phyloP scores from a whole-genome alignment of 768 basidiomycete species.

The Brasilioporus rufonigricans region DNA sequence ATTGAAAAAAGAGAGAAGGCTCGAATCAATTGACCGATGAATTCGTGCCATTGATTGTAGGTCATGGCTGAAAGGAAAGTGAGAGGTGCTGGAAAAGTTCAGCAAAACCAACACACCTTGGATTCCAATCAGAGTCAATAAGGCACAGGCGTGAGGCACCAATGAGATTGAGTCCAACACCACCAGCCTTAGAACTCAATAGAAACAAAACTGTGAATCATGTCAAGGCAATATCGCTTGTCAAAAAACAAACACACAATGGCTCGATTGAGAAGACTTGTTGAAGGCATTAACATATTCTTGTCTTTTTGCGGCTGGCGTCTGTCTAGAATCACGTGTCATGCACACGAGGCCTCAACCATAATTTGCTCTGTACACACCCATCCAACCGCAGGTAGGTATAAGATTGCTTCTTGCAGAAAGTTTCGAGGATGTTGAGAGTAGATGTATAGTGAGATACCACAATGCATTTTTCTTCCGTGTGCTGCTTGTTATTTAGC shows the following conservation, averaged over 20 bases:
- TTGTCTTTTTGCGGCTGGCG: slow-evolving; percentile 73
- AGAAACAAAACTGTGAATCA: slow-evolving; percentile 73
- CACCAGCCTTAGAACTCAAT: slow-evolving; percentile 92
- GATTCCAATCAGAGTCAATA: slow-evolving; percentile 94
- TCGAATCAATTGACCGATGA: slow-evolving; percentile 58
- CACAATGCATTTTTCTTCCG: slow-evolving; percentile 92
- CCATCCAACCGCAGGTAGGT: slow-evolving; percentile 87
- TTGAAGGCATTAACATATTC: slow-evolving; percentile 91
- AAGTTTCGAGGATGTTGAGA: slow-evolving; percentile 86
- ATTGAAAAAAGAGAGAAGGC: background rate
- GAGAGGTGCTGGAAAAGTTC: background rate
- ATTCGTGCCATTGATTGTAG: slow-evolving; percentile 97
- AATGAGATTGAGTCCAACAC: slow-evolving; percentile 89
- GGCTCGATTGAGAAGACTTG: slow-evolving; percentile 61
- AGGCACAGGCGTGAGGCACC: slow-evolving; percentile 87
- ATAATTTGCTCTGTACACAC: slow-evolving; percentile 32
- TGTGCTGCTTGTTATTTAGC: slow-evolving; percentile 43
- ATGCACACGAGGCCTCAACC: background rate
- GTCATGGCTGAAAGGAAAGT: slow-evolving; percentile 59
- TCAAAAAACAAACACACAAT: slow-evolving; percentile 49
- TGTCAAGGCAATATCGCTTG: background rate
- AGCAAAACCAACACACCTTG: slow-evolving; percentile 48
- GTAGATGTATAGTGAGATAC: slow-evolving; percentile 98
- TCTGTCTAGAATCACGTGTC: slow-evolving; percentile 49
- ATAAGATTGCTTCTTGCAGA: slow-evolving; percentile 74